Base-by-base conservation (phyloP, 257 asterid genomes). In the Verbascum thapsus region DNA sequence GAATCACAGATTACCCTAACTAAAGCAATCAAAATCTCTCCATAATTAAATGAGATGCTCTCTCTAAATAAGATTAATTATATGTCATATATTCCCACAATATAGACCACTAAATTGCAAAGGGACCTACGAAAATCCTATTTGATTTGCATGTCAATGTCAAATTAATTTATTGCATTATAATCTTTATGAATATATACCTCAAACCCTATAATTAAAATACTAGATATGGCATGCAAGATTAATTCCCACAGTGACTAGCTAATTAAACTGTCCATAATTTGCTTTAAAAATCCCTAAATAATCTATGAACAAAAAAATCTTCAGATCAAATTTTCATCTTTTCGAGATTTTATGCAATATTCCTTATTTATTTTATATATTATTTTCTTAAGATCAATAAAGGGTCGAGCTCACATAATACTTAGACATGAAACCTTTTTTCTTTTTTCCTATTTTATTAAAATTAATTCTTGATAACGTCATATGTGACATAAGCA, bases 401-500 rank as follows among this genome's bases (percentile, higher is more conserved):
- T 5, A 2, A 26, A 26, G 5, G 32, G 5, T 26, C 5, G 32
- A 26, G 5, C 2, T 1, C 3, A 1, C 5, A 26, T 1, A 26
- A 26, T 26, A 26, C 5, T 5, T 1, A 1, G 32, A 26, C 32
- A 26, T 26, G 32, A 26, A n/a, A n/a, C n/a, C n/a, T n/a, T n/a
- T n/a, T n/a, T n/a, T n/a, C n/a, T n/a, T n/a, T n/a, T n/a, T n/a
- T n/a, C n/a, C n/a, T n/a, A n/a, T n/a, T n/a, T n/a, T n/a, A n/a
- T n/a, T 26, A 26, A 58, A 18, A 10, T 17, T 13, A 38, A 9
- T 58, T 59, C 13, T 44, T 47, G 44, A 67, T 13, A 38, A 67
- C 13, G 60, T 57, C 53, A 68, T 5, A n/a, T 12, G 10, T 3
- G 51, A 61, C 7, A 39, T 63, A 49, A 68, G 11, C 64, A 68